Base-by-base conservation (phyloP, 179 eudicot species). In the Drosera spatulata region DNA sequence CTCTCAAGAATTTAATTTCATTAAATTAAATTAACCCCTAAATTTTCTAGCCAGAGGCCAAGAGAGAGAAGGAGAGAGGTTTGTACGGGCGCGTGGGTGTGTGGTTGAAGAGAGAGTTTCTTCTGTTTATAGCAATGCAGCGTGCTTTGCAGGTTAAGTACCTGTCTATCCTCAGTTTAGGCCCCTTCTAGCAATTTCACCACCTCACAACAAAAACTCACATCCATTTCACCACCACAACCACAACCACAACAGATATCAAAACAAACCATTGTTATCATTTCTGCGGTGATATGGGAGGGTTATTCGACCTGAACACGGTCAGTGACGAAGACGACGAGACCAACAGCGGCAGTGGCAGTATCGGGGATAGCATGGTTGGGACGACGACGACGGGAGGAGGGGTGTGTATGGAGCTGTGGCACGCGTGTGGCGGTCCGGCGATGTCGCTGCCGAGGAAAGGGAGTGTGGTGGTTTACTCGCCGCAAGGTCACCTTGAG, bases 341-440 rank as follows among this genome's bases (percentile, higher is more conserved):
- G 33, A 22, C 33, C 41, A 50, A 59, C 41, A 56, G 41, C 48
- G 15, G 2, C 37, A 44, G 48, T 41, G 43, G 15, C 50, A 58
- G 14, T 13, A 56, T 10, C 7, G 2, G 3, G 10, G 8, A 41
- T 39, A 7, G 15, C 55, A 5, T 52, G 6, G 14, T 15, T 52
- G 41, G 5, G 8, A 11, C 12, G 5, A 13, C 6, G 1, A 13
- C 39, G 15, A 55, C 71, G 75, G 87, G 94, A 96, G 88, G 83
- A 22, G 33, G 33, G 33, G 33, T 22, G 33, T 22, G 33, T 22
- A 22, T 22, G 1, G 33, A 22, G 33, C 82, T 88, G 5, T 88
- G 95, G 98, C 98, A 91, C 69, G 98, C 98, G n/a, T 88, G 98
- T 67, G 98, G 95, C 6, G 98, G 98, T 5, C 96, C 98, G 10